Percentiles rank a stretch among this genome's conserved stretches.
Conservation (phyloP, 1,284 basidiomycete genomes). For the Ceratobasidium sp. region DNA sequence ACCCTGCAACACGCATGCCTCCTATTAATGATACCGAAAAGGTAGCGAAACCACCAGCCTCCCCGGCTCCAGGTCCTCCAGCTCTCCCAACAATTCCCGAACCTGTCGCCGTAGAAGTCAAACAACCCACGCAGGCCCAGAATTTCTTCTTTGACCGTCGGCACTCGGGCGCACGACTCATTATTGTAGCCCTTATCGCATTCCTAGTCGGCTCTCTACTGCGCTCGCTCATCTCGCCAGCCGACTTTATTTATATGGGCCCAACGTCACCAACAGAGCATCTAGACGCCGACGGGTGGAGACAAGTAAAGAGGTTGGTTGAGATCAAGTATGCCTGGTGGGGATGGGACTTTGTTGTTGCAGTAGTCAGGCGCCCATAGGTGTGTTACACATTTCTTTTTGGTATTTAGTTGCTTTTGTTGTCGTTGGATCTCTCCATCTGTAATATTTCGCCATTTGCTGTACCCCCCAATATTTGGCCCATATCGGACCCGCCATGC, state of each 20-base stretch:
- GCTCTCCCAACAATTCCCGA: constrained; percentile 14
- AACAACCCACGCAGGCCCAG: constrained; percentile 1
- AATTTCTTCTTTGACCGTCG: constrained; percentile 25
- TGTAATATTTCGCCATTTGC: constrained; percentile 16
- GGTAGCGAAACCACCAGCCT: constrained; percentile 3
- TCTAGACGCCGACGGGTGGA: constrained; percentile 68
- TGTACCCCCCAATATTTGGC: neutral
- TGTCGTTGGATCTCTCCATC: constrained; percentile 8
- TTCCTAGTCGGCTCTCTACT: constrained; percentile 92
- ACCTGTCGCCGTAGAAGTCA: constrained; percentile 3
- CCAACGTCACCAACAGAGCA: constrained; percentile 27
- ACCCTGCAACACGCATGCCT: constrained; percentile 25
- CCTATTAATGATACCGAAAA: constrained; percentile 15
- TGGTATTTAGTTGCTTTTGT: neutral
- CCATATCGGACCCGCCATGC: neutral
- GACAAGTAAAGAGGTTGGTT: constrained; percentile 82
- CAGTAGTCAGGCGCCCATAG: constrained; percentile 69
- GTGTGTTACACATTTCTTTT: constrained; percentile 9
- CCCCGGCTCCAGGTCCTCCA: constrained; percentile 1
- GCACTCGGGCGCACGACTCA: constrained; percentile 67
- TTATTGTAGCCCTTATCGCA: constrained; percentile 86
- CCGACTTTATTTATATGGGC: constrained; percentile 88
- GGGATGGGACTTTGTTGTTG: constrained; percentile 85
- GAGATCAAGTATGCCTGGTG: constrained; percentile 82
- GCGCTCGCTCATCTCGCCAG: constrained; percentile 85